Percentiles rank a stretch among this genome's conserved stretches.
Evolutionary conservation across 2,329 filamentous ascomycete species (phyloP).

Genomic region (Immersiporthe knoxdaviesiana): DNA sequence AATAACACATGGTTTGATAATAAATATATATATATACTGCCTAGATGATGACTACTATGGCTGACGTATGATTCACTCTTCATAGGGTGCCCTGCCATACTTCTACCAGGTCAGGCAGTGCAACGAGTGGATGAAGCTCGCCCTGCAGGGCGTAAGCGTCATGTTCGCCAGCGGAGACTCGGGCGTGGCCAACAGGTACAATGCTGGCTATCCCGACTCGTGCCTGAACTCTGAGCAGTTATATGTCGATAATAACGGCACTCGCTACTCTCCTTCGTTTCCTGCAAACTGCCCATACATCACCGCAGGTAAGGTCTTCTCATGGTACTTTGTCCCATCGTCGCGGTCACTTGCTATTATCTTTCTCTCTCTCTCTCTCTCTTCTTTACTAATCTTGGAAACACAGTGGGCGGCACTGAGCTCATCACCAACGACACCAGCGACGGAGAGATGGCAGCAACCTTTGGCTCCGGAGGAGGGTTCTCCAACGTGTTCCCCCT

Average conservation of each 20-base stretch:
- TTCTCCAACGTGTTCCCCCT: conserved; percentile 51
- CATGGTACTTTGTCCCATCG: background rate
- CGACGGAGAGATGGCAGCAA: conserved; percentile 32
- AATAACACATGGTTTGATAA: no score
- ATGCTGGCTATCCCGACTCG: conserved; percentile 21
- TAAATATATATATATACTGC: no score
- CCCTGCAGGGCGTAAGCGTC: conserved; percentile 50
- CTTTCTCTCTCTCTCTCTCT: no score
- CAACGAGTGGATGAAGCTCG: conserved; percentile 57
- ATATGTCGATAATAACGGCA: conserved; percentile 26
- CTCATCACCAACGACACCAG: conserved; percentile 23
- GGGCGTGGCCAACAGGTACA: conserved; percentile 36
- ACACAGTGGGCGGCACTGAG: conserved; percentile 19
- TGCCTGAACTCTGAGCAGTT: conserved; percentile 19
- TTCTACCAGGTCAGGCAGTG: conserved; percentile 58
- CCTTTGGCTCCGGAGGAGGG: conserved; percentile 46
- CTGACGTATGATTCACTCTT: no score
- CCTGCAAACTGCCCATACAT: conserved; percentile 26
- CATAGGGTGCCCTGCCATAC: conserved; percentile 40
- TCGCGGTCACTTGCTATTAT: background rate
- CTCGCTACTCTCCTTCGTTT: conserved; percentile 25
- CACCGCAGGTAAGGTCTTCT: conserved; percentile 27
- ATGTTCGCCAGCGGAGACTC: conserved; percentile 53
- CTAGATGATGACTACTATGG: no score
- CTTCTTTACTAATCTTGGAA: conserved; percentile 11